These are phyloP conservation scores for Ogataea parapolymorpha DNA, from an alignment of 805 yeast species.

Conservation along the genomic window DNA sequence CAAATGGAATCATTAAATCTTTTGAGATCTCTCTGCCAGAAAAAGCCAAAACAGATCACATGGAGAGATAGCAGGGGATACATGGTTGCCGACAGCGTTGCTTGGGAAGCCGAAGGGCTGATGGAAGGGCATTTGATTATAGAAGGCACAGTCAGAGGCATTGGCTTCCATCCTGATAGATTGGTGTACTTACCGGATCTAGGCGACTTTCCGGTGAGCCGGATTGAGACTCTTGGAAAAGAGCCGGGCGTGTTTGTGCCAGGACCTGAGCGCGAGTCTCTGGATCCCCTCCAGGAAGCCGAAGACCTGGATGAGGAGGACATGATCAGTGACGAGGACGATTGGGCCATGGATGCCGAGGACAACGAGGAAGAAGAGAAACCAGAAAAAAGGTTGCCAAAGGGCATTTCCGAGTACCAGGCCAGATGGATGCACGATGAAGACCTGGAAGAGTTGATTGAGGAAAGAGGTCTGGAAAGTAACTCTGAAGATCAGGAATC, in stretches of 20 bases:
- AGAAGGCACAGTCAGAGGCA: conserved; percentile 85
- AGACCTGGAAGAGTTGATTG: conserved; percentile 39
- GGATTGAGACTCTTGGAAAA: conserved; percentile 51
- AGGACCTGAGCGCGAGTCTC: conserved; percentile 48
- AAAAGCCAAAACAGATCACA: conserved; percentile 74
- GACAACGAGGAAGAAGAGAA: conserved; percentile 24
- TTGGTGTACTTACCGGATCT: conserved; percentile 82
- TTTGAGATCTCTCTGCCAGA: conserved; percentile 75
- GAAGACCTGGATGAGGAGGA: conserved; percentile 38
- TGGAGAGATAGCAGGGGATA: conserved; percentile 97
- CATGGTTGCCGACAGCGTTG: conserved; percentile 66
- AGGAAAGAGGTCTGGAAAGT: conserved; percentile 41
- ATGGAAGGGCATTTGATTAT: conserved; percentile 47
- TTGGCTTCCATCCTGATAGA: conserved; percentile 74
- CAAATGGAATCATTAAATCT: conserved; percentile 69
- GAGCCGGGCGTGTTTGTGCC: conserved; percentile 30
- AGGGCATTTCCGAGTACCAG: conserved; percentile 75
- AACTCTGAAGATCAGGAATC: conserved; percentile 31
- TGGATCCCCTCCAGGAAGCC: conserved; percentile 59
- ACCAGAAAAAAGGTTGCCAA: conserved; percentile 48
- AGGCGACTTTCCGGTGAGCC: conserved; percentile 82
- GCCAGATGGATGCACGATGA: conserved; percentile 74
- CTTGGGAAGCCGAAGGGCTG: conserved; percentile 36
- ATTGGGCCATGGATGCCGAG: conserved; percentile 28
- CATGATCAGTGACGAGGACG: conserved; percentile 33